Evolutionary conservation across 148 eudicot species (phyloP).

Genomic region (Fagopyrum esculentum): DNA sequence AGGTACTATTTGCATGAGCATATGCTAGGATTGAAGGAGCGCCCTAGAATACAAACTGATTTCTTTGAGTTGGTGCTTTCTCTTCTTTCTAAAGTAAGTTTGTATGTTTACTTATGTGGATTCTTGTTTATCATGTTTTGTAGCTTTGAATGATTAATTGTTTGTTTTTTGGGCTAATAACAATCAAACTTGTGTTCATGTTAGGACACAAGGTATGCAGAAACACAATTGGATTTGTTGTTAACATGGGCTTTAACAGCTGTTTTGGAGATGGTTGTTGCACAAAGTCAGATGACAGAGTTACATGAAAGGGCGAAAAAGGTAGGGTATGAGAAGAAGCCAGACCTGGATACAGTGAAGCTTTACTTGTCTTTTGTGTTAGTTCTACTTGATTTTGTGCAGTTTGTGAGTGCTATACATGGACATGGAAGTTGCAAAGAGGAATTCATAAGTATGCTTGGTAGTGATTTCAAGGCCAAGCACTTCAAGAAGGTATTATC

Average conservation of each 20-base stretch:
- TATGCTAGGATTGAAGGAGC: constrained; percentile 16
- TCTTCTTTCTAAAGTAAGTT: background rate
- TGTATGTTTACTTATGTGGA: constrained; percentile 33
- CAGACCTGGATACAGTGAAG: background rate
- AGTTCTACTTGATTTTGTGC: background rate
- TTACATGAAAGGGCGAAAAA: no score
- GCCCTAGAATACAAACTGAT: no score
- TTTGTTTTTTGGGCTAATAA: background rate
- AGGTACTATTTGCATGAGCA: constrained; percentile 32
- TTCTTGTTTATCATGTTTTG: background rate
- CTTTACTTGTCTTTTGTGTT: background rate
- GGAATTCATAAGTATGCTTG: constrained; percentile 48
- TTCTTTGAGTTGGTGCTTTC: background rate
- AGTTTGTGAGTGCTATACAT: constrained; percentile 74
- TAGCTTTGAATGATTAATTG: background rate
- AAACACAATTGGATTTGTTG: background rate
- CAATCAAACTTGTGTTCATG: background rate
- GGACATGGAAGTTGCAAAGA: constrained; percentile 44
- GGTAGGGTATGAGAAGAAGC: no score
- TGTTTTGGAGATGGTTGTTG: no score
- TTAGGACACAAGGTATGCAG: constrained; percentile 56
- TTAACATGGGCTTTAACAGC: no score
- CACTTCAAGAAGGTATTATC: constrained; percentile 52
- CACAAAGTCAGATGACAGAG: no score
- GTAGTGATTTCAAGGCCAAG: constrained; percentile 56